phyloP scores from a whole-genome alignment of 2,329 filamentous ascomycete genomes.

The Alternaria sp. region DNA sequence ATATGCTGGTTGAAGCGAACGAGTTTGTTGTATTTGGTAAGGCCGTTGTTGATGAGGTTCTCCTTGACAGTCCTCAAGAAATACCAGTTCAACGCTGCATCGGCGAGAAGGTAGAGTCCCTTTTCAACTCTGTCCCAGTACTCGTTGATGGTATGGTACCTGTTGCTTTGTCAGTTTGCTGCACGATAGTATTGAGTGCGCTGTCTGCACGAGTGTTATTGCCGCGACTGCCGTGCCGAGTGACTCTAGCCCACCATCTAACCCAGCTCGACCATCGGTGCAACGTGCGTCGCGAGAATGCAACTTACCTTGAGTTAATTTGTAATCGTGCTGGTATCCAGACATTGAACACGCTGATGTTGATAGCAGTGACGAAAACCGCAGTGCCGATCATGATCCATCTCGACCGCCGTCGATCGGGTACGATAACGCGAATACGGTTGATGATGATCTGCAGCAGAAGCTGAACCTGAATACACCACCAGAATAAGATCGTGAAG shows the following conservation, averaged over 20 bases:
- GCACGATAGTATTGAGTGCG: not conserved
- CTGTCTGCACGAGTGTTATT: not conserved
- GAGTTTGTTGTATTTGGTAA: conserved; percentile 62
- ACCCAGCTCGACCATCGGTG: not conserved
- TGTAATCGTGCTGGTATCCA: conserved; percentile 54
- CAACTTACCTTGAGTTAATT: conserved; percentile 33
- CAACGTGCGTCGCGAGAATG: not conserved
- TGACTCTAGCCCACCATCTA: not conserved
- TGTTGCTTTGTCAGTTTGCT: conserved; percentile 13
- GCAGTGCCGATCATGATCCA: conserved; percentile 52
- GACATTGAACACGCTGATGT: conserved; percentile 52
- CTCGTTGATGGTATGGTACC: conserved; percentile 48
- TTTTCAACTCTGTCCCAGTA: conserved; percentile 54
- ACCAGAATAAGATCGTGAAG: conserved; percentile 48
- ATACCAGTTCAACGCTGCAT: conserved; percentile 52
- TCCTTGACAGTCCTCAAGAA: conserved; percentile 57
- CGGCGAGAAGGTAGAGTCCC: conserved; percentile 49
- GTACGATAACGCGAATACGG: conserved; percentile 49
- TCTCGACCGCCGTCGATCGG: conserved; percentile 41
- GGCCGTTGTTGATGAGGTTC: conserved; percentile 58
- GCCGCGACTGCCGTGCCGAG: not conserved
- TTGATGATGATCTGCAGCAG: conserved; percentile 55
- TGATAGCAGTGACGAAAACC: conserved; percentile 49
- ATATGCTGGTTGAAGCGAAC: conserved; percentile 62
- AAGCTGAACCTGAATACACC: conserved; percentile 52